Conservation (phyloP, 257 asterid species). For the Penstemon newberryi region DNA sequence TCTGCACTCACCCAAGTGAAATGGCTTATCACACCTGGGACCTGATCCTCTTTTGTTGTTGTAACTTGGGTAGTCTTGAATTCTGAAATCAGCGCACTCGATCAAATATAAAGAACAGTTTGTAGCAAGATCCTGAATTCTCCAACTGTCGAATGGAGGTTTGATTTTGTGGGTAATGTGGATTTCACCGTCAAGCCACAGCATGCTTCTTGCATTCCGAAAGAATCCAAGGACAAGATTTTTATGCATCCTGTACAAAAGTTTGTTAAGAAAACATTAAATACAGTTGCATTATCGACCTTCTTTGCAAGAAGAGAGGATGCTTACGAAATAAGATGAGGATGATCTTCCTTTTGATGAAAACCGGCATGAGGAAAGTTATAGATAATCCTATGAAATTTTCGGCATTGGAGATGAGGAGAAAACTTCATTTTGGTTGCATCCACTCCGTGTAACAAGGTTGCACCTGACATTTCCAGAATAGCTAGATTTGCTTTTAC, state of each 20-base stretch:
- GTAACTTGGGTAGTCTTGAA: constrained; percentile 54
- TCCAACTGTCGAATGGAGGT: constrained; percentile 45
- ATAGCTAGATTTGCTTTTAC: constrained; percentile 37
- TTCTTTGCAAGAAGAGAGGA: neutral
- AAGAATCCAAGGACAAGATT: constrained; percentile 49
- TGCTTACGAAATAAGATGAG: constrained; percentile 34
- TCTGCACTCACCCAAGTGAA: constrained; percentile 41
- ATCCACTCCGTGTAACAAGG: constrained; percentile 51
- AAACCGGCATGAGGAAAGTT: constrained; percentile 88
- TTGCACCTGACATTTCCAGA: constrained; percentile 43
- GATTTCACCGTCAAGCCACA: constrained; percentile 46
- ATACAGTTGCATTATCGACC: neutral
- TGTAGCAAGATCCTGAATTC: constrained; percentile 41
- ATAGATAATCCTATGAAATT: constrained; percentile 56
- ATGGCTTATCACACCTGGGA: constrained; percentile 41
- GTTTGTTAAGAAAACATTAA: neutral
- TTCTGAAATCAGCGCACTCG: constrained; percentile 39
- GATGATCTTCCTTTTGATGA: constrained; percentile 40
- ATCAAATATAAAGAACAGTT: constrained; percentile 29
- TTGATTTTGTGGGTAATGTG: constrained; percentile 56
- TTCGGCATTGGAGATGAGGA: constrained; percentile 32
- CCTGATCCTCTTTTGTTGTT: constrained; percentile 55
- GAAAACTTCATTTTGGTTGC: constrained; percentile 45
- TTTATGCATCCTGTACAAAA: constrained; percentile 47
- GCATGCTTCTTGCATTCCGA: constrained; percentile 41